Evolutionary conservation across 2,329 filamentous ascomycete genomes (phyloP), one percentile per base, ranked within the genome.

Genomic region (Penicillium frequentans): DNA sequence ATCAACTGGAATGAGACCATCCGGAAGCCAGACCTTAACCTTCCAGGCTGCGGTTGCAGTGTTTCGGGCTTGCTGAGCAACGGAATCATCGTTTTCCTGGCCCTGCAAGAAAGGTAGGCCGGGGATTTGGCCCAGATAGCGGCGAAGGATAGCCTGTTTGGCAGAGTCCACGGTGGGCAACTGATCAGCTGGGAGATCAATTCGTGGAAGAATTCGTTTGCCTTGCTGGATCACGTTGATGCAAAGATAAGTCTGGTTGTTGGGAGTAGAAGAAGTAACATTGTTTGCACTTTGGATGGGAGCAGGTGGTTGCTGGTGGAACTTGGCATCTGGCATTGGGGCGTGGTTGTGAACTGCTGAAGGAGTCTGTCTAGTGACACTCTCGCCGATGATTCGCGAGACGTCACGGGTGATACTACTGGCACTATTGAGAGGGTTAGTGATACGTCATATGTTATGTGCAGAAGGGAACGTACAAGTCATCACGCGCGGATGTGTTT

Each of bases 331-430:
- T 45, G 53, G 10, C n/a, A 19, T 45, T 19, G 29, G 27, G n/a
- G 1, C 27, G 13, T 24, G 42, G 10, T 2, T 24, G 37, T 52
- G 16, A 31, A 9, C 26, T 19, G 56, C 13, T 3, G 58, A 42
- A n/a, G 63, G 57, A 21, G 61, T 58, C 16, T 67, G 64, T 52
- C 69, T 68, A 19, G 69, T 64, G 14, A 77, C 62, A 35, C 59
- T 73, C 39, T 76, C 73, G 35, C 72, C 73, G 49, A 77, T 75
- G n/a, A 77, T 71, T 19, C 73, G 73, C 14, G 73, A 73, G 27
- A 76, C 65, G 37, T 77, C 75, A 27, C 73, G 74, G 27, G 72
- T 75, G 42, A 77, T 76, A 33, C 74, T 73, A 48, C 69, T 74
- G 21, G 74, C 75, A 65, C 75, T 77, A 57, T 62, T 58, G 21